Evolutionary conservation across 768 basidiomycete genomes (phyloP).

Genomic region (Russula vinacea): DNA sequence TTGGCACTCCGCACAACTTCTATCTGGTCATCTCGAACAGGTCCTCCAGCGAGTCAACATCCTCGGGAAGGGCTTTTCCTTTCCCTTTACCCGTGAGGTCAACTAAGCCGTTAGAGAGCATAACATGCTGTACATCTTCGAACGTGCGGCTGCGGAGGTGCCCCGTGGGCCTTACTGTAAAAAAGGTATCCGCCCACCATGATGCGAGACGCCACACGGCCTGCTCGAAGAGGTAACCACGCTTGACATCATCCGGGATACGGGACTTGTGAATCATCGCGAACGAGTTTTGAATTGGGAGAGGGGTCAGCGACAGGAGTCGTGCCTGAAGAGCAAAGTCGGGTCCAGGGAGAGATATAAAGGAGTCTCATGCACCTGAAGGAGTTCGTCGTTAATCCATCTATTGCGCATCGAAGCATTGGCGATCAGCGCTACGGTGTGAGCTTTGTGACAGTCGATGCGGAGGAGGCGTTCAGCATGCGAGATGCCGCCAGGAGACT

Average conservation of each 20-base stretch:
- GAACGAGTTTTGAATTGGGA: slow-evolving; percentile 77
- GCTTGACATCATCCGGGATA: slow-evolving; percentile 73
- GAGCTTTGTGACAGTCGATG: slow-evolving; percentile 84
- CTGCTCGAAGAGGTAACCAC: slow-evolving; percentile 85
- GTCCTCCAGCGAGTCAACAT: slow-evolving; percentile 36
- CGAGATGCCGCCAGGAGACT: slow-evolving; percentile 39
- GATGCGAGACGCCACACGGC: slow-evolving; percentile 67
- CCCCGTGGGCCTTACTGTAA: slow-evolving; percentile 57
- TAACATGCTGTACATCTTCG: slow-evolving; percentile 56
- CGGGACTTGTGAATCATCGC: slow-evolving; percentile 75
- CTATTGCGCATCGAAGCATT: slow-evolving; percentile 73
- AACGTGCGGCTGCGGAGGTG: slow-evolving; percentile 76
- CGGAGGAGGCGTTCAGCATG: slow-evolving; percentile 70
- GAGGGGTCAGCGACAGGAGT: slow-evolving; percentile 80
- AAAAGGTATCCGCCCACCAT: slow-evolving; percentile 84
- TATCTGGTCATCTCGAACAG: slow-evolving; percentile 47
- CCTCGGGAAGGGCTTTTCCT: slow-evolving; percentile 2
- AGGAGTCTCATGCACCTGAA: slow-evolving; percentile 59
- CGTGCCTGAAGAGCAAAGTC: slow-evolving; percentile 59
- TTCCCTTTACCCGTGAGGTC: slow-evolving; percentile 29
- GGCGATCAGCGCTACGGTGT: slow-evolving; percentile 75
- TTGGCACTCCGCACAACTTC: slow-evolving; percentile 75
- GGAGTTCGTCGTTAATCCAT: slow-evolving; percentile 77
- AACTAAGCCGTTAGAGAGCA: slow-evolving; percentile 22
- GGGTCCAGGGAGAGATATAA: slow-evolving; percentile 17